Evolutionary conservation across 1,284 basidiomycete genomes (phyloP), one percentile per base, ranked within the genome.

Genomic region (Termitomyces sp.): DNA sequence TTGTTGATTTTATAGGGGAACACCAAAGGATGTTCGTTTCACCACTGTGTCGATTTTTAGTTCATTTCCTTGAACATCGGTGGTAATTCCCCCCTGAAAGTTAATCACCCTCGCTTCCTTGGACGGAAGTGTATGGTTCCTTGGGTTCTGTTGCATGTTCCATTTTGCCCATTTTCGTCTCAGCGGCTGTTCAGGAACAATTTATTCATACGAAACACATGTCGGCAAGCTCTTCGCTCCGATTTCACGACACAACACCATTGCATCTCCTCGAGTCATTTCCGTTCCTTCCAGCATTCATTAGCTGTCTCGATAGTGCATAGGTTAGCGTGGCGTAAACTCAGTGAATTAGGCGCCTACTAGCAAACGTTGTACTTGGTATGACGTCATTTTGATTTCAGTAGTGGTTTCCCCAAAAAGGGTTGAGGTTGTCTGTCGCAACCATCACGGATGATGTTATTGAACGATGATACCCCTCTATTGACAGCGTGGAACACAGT

Each of bases 151-250:
- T 38, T 38, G 17, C 4, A 10, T 26, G 31, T 15, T 31, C 30
- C 36, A 38, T 49, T 53, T 53, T 53, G 13, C 45, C 52, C 52
- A 42, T 53, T 53, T 53, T 47, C 9, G 52, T 53, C 44, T n/a
- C n/a, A 6, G 38, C 15, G 39, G n/a, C 38, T 45, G 34, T 45
- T 44, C 34, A 44, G 31, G 33, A n/a, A n/a, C 38, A 44, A 41
- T 5, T n/a, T 40, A 8, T 33, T 15, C 40, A 24, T 17, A 33
- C 12, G 28, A 43, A 26, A 43, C 30, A 33, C 19, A 51, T 42
- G 39, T 41, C 24, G 41, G 21, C 8, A n/a, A 52, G 21, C 50
- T 28, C 19, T 26, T 28, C 50, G 6, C 15, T 9, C 41, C 33
- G 50, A 21, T 13, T 28, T 52, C n/a, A 17, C n/a, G 13, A 8